Base-by-base conservation (phyloP, 2,329 filamentous ascomycete species). In the Colletotrichum echinochloae region DNA sequence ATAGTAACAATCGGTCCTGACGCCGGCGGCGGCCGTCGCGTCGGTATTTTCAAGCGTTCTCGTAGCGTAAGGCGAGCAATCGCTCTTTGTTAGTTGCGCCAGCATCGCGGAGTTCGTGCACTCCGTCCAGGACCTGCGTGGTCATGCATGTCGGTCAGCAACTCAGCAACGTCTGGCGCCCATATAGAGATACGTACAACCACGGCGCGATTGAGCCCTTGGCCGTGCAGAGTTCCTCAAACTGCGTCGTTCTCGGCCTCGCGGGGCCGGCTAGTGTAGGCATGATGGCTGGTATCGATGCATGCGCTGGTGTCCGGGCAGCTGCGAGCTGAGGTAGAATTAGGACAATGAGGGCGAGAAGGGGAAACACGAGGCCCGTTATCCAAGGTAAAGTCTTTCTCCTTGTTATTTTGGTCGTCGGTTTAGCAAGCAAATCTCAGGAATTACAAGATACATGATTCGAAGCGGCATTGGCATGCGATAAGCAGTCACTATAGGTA, bases 81-180 rank as follows among this genome's bases (percentile, higher is more conserved):
- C 54, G 18, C 46, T 52, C 33, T 12, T 54, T n/a, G 20, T 46
- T 2, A 69, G 35, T 20, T 65, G 52, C 2, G 23, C 52, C n/a
- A 65, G 35, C 61, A 60, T 52, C 6, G 52, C 66, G 11, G 66
- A 60, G 9, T 57, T 65, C 30, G 61, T 60, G 26, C 66, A 69
- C 5, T 54, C 52, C 11, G 66, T 41, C 41, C 48, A 60, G n/a
- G 26, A 59, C 23, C 66, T 69, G 30, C 5, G 26, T 23, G 28
- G 1, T 9, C 14, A n/a, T 18, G 35, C 14, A n/a, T 18, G 35
- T 51, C 26, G 16, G 59, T 26, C 3, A 46, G 11, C 44, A 4
- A 12, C 7, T 9, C 26, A n/a, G 6, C 1, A 7, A 20, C 16
- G 23, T 12, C 5, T 9, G 12, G 6, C 7, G 16, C 1, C 18